Conservation (phyloP, 768 basidiomycete genomes). For the Dioszegia hungarica region DNA sequence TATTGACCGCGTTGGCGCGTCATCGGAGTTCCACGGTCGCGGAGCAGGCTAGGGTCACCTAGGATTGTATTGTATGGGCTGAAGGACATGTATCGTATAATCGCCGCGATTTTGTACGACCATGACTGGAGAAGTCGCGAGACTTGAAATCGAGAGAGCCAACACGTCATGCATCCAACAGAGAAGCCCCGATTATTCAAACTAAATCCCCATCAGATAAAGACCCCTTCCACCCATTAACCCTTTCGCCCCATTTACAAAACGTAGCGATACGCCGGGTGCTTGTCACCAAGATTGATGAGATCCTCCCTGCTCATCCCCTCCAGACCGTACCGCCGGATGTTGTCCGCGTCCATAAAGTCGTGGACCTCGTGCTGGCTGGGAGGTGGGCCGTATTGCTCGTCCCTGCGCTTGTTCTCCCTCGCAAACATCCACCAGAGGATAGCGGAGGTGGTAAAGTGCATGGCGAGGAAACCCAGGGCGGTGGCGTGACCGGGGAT, state of each 20-base stretch:
- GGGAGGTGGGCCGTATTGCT: constrained; percentile 43
- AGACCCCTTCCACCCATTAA: background rate
- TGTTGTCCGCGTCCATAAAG: constrained; percentile 27
- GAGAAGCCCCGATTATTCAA: too few relatives aligned
- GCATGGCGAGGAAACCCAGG: constrained; percentile 40
- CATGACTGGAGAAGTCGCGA: too few relatives aligned
- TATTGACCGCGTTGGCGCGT: too few relatives aligned
- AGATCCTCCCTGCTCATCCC: constrained; percentile 42
- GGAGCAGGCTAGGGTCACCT: too few relatives aligned
- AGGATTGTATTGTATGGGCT: too few relatives aligned
- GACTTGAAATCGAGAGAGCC: too few relatives aligned
- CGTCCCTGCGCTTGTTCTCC: constrained; percentile 50
- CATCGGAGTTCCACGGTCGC: too few relatives aligned
- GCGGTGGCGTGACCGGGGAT: constrained; percentile 46
- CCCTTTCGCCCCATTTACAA: background rate
- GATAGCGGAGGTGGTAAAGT: constrained; percentile 32
- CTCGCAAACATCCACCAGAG: constrained; percentile 39
- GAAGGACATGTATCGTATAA: too few relatives aligned
- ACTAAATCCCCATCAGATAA: background rate
- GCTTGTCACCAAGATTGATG: constrained; percentile 43
- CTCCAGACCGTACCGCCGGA: constrained; percentile 33
- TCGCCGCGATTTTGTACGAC: too few relatives aligned
- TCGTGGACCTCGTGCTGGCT: constrained; percentile 21
- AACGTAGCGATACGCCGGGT: constrained; percentile 42
- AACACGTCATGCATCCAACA: background rate